Base-by-base conservation (phyloP, 1,284 basidiomycete species). In the Peniophora sp. region DNA sequence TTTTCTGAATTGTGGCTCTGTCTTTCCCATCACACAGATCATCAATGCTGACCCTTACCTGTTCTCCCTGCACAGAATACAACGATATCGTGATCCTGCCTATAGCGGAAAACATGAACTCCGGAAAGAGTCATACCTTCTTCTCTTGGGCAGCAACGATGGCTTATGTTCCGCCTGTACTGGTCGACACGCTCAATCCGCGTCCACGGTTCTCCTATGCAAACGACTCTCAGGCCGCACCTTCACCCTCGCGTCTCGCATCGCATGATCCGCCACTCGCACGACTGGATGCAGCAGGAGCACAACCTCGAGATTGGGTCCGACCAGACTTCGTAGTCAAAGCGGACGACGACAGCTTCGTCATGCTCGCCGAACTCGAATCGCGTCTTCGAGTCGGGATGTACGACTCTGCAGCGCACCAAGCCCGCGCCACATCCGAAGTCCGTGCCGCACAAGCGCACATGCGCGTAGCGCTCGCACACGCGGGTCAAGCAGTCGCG, bases 301-400 rank as follows among this genome's bases (percentile, higher is more conserved):
- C 65, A 60, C 60, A 53, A 9, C 70, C 75, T 2, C 67, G 63
- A 39, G 70, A 76, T 9, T 91, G 89, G 89, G 83, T 87, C 10
- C 75, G 83, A 38, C 92, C 92, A 9, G 90, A 96, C 63, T 97
- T 84, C 61, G 82, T 97, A 36, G 81, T 89, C 59, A 97, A 97
- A 69, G 89, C 88, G 1, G 94, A 97, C 65, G 94, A 97, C 61
- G 94, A 97, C 65, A 81, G 91, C 11, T 96, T 97, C 62, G 81
- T 97, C 52, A 94, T 96, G 79, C 78, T 97, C 22, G 89, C 90
- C 6, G 94, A 97, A 68, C 74, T 97, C 14, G 94, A 97, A 67
- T 79, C 89, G 14, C 79, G 91, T 34, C 69, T 97, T 53, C 78
- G 94, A 35, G 71, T 92, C 12, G 84, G 89, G 56, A 69, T 92